Base-by-base conservation (phyloP, 805 yeast genomes). In the Metschnikowia arizonensis region DNA sequence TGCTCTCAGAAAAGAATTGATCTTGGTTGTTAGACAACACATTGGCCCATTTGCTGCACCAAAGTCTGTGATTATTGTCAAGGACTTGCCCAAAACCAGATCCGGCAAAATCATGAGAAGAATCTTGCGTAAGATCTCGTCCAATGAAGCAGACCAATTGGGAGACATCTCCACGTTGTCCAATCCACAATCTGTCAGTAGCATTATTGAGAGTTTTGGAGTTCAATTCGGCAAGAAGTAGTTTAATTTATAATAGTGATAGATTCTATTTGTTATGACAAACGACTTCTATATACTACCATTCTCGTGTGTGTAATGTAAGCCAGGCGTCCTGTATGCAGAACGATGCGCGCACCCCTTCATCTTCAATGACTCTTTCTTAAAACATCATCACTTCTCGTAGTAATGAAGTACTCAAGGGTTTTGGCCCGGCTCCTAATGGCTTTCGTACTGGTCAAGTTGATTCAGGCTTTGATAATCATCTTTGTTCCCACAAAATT, bases 31-130 rank as follows among this genome's bases (percentile, higher is more conserved):
- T 32, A 76, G 93, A 66, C 79, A 77, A 57, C 88, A 83, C 64
- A 85, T 85, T 60, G 93, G 93, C 26, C 91, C 93, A 45, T 85
- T 85, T 68, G 93, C 93, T 31, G 88, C 91, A 35, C 93, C 93
- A 53, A 85, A 85, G 68, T 65, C 80, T 38, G 82, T 85, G 50
- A 73, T 85, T 36, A 65, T 85, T 44, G 91, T 85, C 42, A 78
- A 77, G 57, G 93, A 85, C 63, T 78, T 85, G 64, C 93, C 93
- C 60, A 85, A 85, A 76, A 85, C 93, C 10, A 81, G 93, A 73
- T 83, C 89, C 4, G 93, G 93, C 61, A 85, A 85, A 72, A 85
- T 85, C 56, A 85, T 85, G 93, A 81, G 93, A 78, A 78, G 93
- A 72, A 84, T 85, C 60, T 75, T 85, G 65, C 79, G 93, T 70